Base-by-base conservation (phyloP, 805 yeast genomes). In the Jamesozyma hellenica region DNA sequence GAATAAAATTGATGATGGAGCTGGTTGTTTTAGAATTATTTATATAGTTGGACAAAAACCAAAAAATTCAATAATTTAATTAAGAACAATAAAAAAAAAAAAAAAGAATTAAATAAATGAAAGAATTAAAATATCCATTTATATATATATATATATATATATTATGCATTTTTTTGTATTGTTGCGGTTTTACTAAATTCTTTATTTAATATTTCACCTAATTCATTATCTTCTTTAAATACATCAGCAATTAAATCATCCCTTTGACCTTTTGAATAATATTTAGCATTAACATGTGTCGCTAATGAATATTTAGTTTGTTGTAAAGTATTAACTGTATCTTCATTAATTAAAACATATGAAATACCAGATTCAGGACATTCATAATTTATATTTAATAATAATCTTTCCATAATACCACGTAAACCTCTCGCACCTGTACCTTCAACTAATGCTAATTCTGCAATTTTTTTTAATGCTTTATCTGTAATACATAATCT, bases 381-480 rank as follows among this genome's bases (percentile, higher is more conserved):
- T 35, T 75, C 80, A 51, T 68, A 75, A 50, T 75, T 75, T 4
- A 74, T 74, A 34, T 66, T 64, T 14, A 74, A 53, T 17, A 75
- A 50, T 14, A 74, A 42, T 40, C 72, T 65, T 42, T 74, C 80
- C 68, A 76, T 62, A 4, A 74, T 70, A 1, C 74, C 70, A 46
- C 78, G 60, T 23, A 76, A 51, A 0, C 81, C 81, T 49, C 82
- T 63, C 0, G 81, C 82, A 25, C 82, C 82, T 0, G 79, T 75
- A 3, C 77, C 77, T 44, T 71, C 75, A 21, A 59, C 55, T 27
- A 72, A 48, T 0, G 81, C 75, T 17, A 70, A 48, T 18, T 61
- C 59, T 0, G 81, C 76, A 13, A 76, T 67, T 30, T 55, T 61
- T n/a, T 56, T 46, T 9, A 75, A 52, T 0, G 81, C 80, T 11